Evolutionary conservation across 805 yeast species (phyloP), one percentile per base, ranked within the genome.

Genomic region (Diddensiella transvaalensis): DNA sequence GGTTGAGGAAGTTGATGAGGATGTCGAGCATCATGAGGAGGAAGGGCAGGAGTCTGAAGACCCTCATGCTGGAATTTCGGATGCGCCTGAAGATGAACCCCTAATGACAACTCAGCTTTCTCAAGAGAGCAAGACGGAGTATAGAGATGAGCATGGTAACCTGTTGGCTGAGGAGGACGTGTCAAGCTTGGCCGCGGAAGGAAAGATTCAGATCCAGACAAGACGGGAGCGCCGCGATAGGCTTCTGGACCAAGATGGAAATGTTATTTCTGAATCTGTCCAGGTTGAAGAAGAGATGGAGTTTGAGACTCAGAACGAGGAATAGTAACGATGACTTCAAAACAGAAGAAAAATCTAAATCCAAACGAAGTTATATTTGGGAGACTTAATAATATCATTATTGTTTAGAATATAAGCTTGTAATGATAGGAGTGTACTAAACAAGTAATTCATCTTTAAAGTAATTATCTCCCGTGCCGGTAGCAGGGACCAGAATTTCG

Each of bases 111-210:
- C 38, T 15, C 15, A 13, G 4, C 38, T 13, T 6, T 10, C 21
- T 33, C 41, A 49, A 17, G 49, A 48, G 17, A 35, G 46, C 15
- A 46, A 47, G 44, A 51, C 57, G 21, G 66, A 63, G 36, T 71
- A 69, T 50, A 58, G 66, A 21, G 75, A 70, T 47, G 65, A 62
- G 45, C 48, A 65, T 41, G 75, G 75, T 39, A 68, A 71, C 46
- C 59, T 58, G 35, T 42, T 71, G 41, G 64, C 63, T 41, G 46
- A 44, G 21, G 56, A 40, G 18, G 46, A 53, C 11, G 60, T 50
- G n/a, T 46, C 43, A 23, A 22, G 47, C 26, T 22, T 50, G 30
- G 45, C 39, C 18, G 45, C 43, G 19, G 54, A 48, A 32, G 59
- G 53, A 36, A 44, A 47, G 30, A 42, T 57, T 13, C 49, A 49